Conservation (phyloP, 768 basidiomycete genomes). For the Russula compacta region DNA sequence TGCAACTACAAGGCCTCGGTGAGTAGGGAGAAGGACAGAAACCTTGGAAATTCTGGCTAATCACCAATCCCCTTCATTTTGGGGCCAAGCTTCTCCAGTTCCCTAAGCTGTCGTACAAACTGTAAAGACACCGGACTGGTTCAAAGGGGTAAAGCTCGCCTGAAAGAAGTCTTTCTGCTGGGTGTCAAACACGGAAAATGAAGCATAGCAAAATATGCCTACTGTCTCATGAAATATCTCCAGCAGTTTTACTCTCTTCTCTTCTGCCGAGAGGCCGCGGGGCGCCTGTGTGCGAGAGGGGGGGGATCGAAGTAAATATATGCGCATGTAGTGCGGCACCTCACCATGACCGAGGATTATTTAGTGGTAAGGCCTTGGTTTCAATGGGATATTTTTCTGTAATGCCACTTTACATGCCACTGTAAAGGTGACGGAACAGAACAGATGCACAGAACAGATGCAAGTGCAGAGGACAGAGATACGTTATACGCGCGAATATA, state of each 20-base stretch:
- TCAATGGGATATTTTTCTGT: not conserved
- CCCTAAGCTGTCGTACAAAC: conserved; percentile 56
- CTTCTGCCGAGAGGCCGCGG: conserved; percentile 72
- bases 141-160: conserved; percentile 26
- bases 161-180: conserved; percentile 77
- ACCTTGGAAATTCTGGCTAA: conserved; percentile 2
- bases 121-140: not conserved
- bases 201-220: conserved; percentile 7
- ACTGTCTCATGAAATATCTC: conserved; percentile 95
- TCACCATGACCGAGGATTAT: not conserved
- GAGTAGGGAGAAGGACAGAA: not conserved
- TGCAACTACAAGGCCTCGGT: conserved; percentile 42
- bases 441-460: not conserved
- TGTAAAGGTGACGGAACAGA: not conserved
- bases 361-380: not conserved
- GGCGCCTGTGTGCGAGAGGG: conserved; percentile 7
- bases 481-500: not conserved
- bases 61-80: conserved; percentile 88
- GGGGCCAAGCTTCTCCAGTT: conserved; percentile 81
- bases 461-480: too few species aligned
- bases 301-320: not conserved
- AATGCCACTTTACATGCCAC: too few species aligned
- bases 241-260: conserved; percentile 80
- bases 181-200: not conserved
- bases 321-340: not conserved